phyloP scores from a whole-genome alignment of 1,139 yeast species.

The Yamadazyma taylorii region DNA sequence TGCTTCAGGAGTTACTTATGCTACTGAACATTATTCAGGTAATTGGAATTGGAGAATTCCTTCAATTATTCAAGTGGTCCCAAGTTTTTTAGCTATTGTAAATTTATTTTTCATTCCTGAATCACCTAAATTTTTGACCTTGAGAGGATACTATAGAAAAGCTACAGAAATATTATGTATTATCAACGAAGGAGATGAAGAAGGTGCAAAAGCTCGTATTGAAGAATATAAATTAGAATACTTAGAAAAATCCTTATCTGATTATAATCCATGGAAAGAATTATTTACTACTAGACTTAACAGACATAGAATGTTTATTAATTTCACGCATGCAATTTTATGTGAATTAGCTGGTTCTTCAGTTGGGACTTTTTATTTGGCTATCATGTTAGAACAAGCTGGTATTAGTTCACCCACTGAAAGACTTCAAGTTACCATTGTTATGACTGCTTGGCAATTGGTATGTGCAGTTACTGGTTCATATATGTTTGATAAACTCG shows the following conservation, averaged over 20 bases:
- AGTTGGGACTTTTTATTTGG: conserved; percentile 16
- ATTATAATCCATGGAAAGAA: conserved; percentile 11
- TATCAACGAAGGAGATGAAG: conserved; percentile 5
- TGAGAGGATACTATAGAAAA: conserved; percentile 8
- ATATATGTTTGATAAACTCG: conserved; percentile 12
- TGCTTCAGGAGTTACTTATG: conserved; percentile 16
- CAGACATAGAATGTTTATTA: conserved; percentile 11
- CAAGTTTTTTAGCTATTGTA: conserved; percentile 11
- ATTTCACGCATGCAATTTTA: conserved; percentile 13
- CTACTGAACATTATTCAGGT: conserved; percentile 13
- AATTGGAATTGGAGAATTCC: conserved; percentile 20
- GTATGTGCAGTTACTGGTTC: conserved; percentile 14
- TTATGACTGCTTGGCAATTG: conserved; percentile 14
- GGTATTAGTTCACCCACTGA: conserved; percentile 13
- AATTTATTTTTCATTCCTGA: conserved; percentile 17
- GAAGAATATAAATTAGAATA: not conserved
- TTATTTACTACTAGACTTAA: conserved; percentile 8
- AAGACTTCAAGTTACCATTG: conserved; percentile 15
- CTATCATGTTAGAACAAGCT: conserved; percentile 13
- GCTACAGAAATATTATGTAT: conserved; percentile 15
- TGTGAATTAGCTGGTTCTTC: conserved; percentile 19
- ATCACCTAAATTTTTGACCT: conserved; percentile 17
- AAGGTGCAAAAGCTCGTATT: conserved; percentile 3
- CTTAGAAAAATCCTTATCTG: conserved; percentile 10
- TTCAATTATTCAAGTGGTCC: conserved; percentile 16